phyloP scores from a whole-genome alignment of 371 early-diverging fungal genomes.

The Vairimorpha ceranae region DNA sequence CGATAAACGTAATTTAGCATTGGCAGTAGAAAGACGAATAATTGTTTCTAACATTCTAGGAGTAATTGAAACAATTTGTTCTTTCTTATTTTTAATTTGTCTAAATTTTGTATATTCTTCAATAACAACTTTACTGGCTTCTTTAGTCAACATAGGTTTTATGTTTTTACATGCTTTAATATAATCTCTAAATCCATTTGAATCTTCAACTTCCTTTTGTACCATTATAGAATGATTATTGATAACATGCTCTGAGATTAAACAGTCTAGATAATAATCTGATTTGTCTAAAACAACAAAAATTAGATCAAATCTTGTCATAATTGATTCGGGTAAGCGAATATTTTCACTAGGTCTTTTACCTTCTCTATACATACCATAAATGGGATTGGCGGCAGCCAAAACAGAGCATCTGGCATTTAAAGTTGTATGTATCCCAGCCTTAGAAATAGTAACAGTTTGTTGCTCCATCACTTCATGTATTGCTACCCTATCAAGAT shows the following conservation, averaged over 20 bases:
- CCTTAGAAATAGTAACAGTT: slow-evolving; percentile 89
- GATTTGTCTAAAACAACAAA: slow-evolving; percentile 85
- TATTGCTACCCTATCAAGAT: slow-evolving; percentile 92
- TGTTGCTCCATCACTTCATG: slow-evolving; percentile 99
- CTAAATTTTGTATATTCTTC: slow-evolving; percentile 57
- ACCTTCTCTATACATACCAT: slow-evolving; percentile 66
- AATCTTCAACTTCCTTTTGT: slow-evolving; percentile 25
- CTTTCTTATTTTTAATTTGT: slow-evolving; percentile 54
- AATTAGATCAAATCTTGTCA: slow-evolving; percentile 68
- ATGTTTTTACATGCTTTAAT: slow-evolving; percentile 44
- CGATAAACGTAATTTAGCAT: slow-evolving; percentile 81
- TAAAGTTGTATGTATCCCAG: slow-evolving; percentile 89
- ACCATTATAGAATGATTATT: slow-evolving; percentile 48
- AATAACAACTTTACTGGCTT: slow-evolving; percentile 49
- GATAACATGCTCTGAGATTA: slow-evolving; percentile 61
- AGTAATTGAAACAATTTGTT: slow-evolving; percentile 72
- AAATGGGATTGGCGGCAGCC: slow-evolving; percentile 97
- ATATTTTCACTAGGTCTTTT: slow-evolving; percentile 61
- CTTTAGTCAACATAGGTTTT: slow-evolving; percentile 52
- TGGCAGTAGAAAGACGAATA: slow-evolving; percentile 91
- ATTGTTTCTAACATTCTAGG: slow-evolving; percentile 94
- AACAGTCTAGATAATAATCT: slow-evolving; percentile 67
- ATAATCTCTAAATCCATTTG: slow-evolving; percentile 44
- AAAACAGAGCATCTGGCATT: slow-evolving; percentile 94
- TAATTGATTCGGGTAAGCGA: slow-evolving; percentile 62